Base-by-base conservation (phyloP, 495 filamentous ascomycete genomes). In the Aspergillus carlsbadensis region DNA sequence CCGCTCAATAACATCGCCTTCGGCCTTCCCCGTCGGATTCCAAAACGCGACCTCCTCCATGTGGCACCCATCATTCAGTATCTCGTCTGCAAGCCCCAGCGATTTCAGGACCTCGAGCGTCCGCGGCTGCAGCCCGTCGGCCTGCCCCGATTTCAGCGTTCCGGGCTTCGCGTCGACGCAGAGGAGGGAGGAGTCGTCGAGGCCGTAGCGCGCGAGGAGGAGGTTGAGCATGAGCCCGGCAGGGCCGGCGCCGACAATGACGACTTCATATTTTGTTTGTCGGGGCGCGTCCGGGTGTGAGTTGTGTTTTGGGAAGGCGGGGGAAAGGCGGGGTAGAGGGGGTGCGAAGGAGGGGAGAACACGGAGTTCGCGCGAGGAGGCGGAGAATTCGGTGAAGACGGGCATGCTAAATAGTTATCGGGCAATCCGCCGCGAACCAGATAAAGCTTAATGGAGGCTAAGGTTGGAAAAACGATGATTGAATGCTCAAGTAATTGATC, bases 41-140 rank as follows among this genome's bases (percentile, higher is more conserved):
- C 77, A 80, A 35, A 79, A 71, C 26, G 74, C 74, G n/a, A 77
- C 72, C 61, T 80, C 68, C 24, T 63, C 50, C 68, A 74, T 68
- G 41, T 74, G 68, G 48, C 68, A 72, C 0, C 69, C 71, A 44
- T 71, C 71, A 7, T 57, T 64, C 22, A 75, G 62, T 37, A 75
- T 70, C 50, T 75, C 72, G 55, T 75, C 72, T 2, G 59, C 64
- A 2, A 75, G 54, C 1, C 69, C 70, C 0, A 75, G 65, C 4
- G 69, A 72, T 52, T 76, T 72, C 14, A 89, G 77, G n/a, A 87
- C 87, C 66, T 89, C 86, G 3, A 87, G 68, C 10, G 78, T 86
- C 14, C 86, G 82, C 24, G 76, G 75, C 61, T 84, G 76, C 4
- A 86, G 70, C 7, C 85, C 85, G 66, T 89, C 86, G 13, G 85